Percentiles rank a stretch among this genome's conserved stretches.
phyloP scores from a whole-genome alignment of 208 protist species.

The Wallacemonas collosoma region DNA sequence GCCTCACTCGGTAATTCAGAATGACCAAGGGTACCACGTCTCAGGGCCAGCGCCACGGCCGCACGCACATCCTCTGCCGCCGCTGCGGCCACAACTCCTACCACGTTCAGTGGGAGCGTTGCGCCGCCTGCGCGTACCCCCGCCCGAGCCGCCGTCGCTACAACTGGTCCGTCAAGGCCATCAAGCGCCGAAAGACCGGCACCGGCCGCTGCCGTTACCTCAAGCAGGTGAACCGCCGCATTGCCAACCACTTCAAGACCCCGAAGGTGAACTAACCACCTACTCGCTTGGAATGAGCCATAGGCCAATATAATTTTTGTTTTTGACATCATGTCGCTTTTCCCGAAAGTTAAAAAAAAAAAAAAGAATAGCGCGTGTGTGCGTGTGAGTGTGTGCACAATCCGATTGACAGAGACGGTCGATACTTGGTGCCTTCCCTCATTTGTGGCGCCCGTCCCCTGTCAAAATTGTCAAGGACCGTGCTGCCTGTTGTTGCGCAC shows the following conservation, averaged over 20 bases:
- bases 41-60: slow-evolving; percentile 89
- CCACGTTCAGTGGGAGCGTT: slow-evolving; percentile 98
- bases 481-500: too few species aligned
- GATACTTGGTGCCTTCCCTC: too few species aligned
- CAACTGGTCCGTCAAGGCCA: slow-evolving; percentile 98
- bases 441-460: too few species aligned
- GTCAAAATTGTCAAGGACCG: too few species aligned
- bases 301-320: slow-evolving; percentile 21
- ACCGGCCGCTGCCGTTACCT: slow-evolving; percentile 98
- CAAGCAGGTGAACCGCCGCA: slow-evolving; percentile 95
- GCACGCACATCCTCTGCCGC: slow-evolving; percentile 97
- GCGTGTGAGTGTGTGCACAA: too few species aligned
- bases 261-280: slow-evolving; percentile 61
- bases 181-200: slow-evolving; percentile 98
- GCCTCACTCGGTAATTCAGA: slow-evolving; percentile 24
- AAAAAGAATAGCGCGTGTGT: background rate
- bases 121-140: slow-evolving; percentile 98
- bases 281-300: background rate
- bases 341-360: slow-evolving; percentile 15
- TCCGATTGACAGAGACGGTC: too few species aligned
- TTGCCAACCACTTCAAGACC: slow-evolving; percentile 98
- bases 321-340: slow-evolving; percentile 19
- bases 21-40: slow-evolving; percentile 94
- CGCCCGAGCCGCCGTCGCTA: slow-evolving; percentile 95
- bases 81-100: slow-evolving; percentile 97